phyloP scores from a whole-genome alignment of 1,139 yeast species.

The Hemisphaericaspora subhashii region DNA sequence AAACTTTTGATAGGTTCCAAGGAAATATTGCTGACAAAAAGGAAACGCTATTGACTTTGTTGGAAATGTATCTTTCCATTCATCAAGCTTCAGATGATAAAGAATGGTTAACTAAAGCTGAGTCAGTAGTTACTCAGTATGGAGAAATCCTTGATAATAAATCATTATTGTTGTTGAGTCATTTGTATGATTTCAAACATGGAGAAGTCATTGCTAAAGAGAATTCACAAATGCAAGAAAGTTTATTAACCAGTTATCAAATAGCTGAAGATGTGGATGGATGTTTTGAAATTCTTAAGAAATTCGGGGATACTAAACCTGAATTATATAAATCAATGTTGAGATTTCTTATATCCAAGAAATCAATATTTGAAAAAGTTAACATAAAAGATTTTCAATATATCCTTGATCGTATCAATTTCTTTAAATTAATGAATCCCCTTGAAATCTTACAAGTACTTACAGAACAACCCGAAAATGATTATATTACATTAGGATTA shows the following conservation, averaged over 20 bases:
- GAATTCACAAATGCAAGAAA: constrained; percentile 55
- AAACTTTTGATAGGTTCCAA: constrained; percentile 73
- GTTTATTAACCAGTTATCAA: constrained; percentile 63
- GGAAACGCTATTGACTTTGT: constrained; percentile 74
- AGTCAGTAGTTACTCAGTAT: constrained; percentile 45
- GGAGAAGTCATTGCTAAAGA: constrained; percentile 43
- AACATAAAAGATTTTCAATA: constrained; percentile 44
- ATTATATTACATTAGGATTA: constrained; percentile 70
- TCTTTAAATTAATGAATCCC: constrained; percentile 62
- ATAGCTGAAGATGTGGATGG: constrained; percentile 57
- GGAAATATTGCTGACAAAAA: constrained; percentile 69
- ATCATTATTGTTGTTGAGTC: constrained; percentile 63
- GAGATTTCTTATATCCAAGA: constrained; percentile 61
- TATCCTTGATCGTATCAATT: constrained; percentile 55
- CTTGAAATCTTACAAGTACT: constrained; percentile 73
- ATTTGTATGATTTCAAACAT: constrained; percentile 56
- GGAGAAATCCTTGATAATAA: constrained; percentile 53
- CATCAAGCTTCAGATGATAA: constrained; percentile 38
- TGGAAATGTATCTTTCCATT: constrained; percentile 74
- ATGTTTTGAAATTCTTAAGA: constrained; percentile 56
- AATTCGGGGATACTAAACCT: constrained; percentile 62
- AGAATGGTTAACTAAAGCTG: constrained; percentile 70
- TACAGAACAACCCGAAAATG: constrained; percentile 33
- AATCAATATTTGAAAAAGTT: constrained; percentile 51
- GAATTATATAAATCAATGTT: constrained; percentile 68